Evolutionary conservation across 139 green algal genomes (phyloP).

Genomic region (Chara braunii): DNA sequence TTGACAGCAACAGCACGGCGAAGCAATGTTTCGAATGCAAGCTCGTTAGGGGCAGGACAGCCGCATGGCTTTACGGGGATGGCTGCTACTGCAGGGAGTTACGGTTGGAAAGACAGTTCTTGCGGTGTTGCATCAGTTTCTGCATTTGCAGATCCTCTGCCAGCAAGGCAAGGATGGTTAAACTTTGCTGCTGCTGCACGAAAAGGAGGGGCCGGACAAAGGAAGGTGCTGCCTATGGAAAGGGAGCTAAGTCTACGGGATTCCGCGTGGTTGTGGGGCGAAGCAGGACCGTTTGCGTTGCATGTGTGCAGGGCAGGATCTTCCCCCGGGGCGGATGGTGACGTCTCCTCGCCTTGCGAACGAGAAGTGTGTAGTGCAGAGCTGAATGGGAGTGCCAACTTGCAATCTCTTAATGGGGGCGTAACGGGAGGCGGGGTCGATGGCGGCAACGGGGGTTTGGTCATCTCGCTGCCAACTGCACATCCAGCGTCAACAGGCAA

Average conservation of each 20-base stretch:
- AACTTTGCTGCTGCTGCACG: too few species aligned
- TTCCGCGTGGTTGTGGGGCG: too few species aligned
- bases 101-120: not conserved
- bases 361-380: too few species aligned
- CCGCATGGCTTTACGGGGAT: not conserved
- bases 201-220: too few species aligned
- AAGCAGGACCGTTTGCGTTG: too few species aligned
- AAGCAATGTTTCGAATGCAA: not conserved
- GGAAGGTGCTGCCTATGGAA: too few species aligned
- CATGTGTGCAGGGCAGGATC: too few species aligned
- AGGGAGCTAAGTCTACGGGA: too few species aligned
- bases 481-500: not conserved
- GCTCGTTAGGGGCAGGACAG: not conserved
- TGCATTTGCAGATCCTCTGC: not conserved
- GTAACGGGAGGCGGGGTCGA: not conserved
- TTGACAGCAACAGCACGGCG: not conserved
- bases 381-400: too few species aligned
- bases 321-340: too few species aligned
- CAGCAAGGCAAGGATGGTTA: not conserved
- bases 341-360: too few species aligned
- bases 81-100: not conserved
- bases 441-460: not conserved
- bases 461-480: not conserved
- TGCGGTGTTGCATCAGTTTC: not conserved
- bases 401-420: too few species aligned